These are phyloP conservation scores for Globisporangium uncinulatum DNA, from an alignment of 352 stramenopile species.

Conservation along the genomic window DNA sequence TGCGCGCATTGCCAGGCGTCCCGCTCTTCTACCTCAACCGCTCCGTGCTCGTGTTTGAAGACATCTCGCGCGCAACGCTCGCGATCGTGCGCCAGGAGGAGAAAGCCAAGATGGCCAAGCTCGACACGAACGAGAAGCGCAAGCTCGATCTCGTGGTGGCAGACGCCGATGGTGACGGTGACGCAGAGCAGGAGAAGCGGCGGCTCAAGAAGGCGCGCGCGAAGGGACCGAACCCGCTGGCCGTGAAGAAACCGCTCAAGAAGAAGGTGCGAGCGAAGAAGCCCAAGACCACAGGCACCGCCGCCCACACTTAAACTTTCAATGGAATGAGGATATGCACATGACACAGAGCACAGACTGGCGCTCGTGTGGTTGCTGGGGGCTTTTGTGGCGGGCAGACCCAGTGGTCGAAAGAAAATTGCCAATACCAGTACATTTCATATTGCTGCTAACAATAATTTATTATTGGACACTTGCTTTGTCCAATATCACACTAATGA, in stretches of 20 bases:
- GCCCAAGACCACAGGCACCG: conserved; percentile 47
- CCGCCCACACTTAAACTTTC: neutral
- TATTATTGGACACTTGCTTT: too few relatives aligned
- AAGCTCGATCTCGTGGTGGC: conserved; percentile 53
- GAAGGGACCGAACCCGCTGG: conserved; percentile 72
- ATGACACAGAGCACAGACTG: too few relatives aligned
- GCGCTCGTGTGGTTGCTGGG: too few relatives aligned
- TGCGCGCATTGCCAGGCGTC: conserved; percentile 62
- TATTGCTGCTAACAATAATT: too few relatives aligned
- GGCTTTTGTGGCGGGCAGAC: too few relatives aligned
- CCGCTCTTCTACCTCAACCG: conserved; percentile 86
- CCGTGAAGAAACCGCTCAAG: conserved; percentile 65
- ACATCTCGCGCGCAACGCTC: conserved; percentile 72
- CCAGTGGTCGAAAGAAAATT: too few relatives aligned
- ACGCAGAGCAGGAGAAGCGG: conserved; percentile 14
- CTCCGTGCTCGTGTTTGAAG: conserved; percentile 84
- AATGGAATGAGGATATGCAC: neutral
- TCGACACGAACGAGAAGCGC: conserved; percentile 72
- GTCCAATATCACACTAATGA: too few relatives aligned
- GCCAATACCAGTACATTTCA: too few relatives aligned
- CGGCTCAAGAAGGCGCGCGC: conserved; percentile 49
- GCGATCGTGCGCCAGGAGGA: conserved; percentile 79
- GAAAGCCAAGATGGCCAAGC: conserved; percentile 57
- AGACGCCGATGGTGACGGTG: conserved; percentile 3
- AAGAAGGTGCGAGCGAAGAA: conserved; percentile 82